phyloP scores from a whole-genome alignment of 2,329 filamentous ascomycete genomes.

The Thelonectria rubi region DNA sequence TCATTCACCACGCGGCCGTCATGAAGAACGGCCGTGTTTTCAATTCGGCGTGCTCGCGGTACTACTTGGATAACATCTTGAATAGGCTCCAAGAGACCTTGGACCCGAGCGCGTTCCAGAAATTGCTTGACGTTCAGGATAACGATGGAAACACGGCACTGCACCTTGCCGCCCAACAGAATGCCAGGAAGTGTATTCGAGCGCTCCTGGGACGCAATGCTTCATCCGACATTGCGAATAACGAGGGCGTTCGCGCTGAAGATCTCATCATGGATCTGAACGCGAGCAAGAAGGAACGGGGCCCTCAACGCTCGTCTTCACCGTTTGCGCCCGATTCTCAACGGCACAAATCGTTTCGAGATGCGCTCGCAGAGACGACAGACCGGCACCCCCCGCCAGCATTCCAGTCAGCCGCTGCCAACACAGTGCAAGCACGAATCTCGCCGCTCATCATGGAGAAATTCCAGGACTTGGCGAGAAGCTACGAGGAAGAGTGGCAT shows the following conservation, averaged over 20 bases:
- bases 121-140: conserved; percentile 84
- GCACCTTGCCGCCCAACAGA: conserved; percentile 78
- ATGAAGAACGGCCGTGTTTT: conserved; percentile 83
- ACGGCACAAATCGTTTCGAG: conserved; percentile 63
- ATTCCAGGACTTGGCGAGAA: conserved; percentile 73
- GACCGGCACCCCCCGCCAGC: conserved; percentile 52
- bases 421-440: conserved; percentile 74
- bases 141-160: conserved; percentile 87
- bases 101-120: conserved; percentile 78
- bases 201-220: conserved; percentile 81
- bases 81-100: conserved; percentile 85
- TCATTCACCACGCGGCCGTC: conserved; percentile 93
- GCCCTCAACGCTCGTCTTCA: conserved; percentile 79
- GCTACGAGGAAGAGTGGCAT: conserved; percentile 78
- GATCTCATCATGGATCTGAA: conserved; percentile 83
- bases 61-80: conserved; percentile 91
- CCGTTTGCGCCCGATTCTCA: conserved; percentile 71
- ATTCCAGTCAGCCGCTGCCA: conserved; percentile 72
- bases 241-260: conserved; percentile 83
- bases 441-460: conserved; percentile 75
- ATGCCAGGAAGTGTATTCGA: conserved; percentile 89
- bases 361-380: conserved; percentile 56
- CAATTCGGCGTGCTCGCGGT: conserved; percentile 88
- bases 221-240: conserved; percentile 82
- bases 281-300: conserved; percentile 71